These are phyloP conservation scores for Kwoniella mangroviensis DNA, from an alignment of 768 basidiomycete genomes.

Conservation along the genomic window DNA sequence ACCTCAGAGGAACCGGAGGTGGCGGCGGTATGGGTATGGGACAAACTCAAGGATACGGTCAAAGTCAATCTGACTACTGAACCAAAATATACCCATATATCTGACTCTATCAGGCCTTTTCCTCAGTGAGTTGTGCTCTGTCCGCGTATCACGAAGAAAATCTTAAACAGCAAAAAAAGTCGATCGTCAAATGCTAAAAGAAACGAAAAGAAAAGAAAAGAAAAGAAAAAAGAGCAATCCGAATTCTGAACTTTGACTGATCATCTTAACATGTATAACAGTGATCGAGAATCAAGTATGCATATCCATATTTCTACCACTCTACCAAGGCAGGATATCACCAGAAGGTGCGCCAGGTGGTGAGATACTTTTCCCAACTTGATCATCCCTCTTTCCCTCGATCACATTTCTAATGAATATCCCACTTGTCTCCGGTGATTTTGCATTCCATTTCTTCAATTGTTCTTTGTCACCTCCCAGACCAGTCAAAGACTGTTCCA, in stretches of 20 bases:
- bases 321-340: constrained; percentile 3
- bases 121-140: neutral
- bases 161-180: too few species aligned
- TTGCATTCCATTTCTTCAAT: constrained; percentile 25
- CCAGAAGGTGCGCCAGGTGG: neutral
- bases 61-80: constrained; percentile 12
- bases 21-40: constrained; percentile 5
- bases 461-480: neutral
- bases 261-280: too few species aligned
- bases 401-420: constrained; percentile 26
- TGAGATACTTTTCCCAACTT: constrained; percentile 18
- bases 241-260: too few species aligned
- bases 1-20: neutral
- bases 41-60: constrained; percentile 13
- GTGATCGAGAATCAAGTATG: too few species aligned
- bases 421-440: constrained; percentile 14
- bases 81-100: neutral
- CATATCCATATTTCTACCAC: neutral
- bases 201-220: too few species aligned
- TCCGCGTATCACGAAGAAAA: neutral
- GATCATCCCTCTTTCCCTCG: constrained; percentile 29
- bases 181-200: too few species aligned
- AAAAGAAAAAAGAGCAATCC: too few species aligned
- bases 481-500: constrained; percentile 5
- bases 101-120: neutral